Conservation (phyloP, 495 filamentous ascomycete species). For the Evernia prunastri region DNA sequence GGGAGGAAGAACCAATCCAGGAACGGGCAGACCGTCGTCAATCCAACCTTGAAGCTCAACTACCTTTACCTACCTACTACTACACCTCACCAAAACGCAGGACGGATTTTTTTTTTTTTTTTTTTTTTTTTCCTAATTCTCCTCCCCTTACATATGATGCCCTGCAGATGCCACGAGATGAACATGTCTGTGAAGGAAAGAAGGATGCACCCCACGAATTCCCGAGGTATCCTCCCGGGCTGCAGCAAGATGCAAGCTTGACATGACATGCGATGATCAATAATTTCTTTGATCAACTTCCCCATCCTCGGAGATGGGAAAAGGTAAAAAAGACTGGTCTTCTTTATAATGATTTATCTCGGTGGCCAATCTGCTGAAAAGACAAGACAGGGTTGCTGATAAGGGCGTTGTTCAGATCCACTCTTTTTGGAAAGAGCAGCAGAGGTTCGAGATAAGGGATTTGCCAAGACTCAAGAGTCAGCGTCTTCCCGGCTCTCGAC, state of each 20-base stretch:
- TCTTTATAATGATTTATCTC: not conserved
- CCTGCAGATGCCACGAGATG: not conserved
- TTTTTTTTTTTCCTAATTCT: no score
- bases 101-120: not conserved
- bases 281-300: not conserved
- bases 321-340: no score
- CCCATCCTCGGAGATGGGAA: conserved; percentile 17
- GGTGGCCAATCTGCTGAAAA: not conserved
- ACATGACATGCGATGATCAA: no score
- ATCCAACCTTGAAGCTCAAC: not conserved
- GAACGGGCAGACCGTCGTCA: not conserved
- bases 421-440: not conserved
- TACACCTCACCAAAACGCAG: not conserved
- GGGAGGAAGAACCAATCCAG: not conserved
- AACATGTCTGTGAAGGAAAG: not conserved
- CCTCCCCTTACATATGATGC: no score
- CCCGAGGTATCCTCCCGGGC: not conserved
- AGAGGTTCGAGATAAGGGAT: conserved; percentile 12
- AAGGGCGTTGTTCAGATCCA: conserved; percentile 4
- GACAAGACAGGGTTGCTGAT: conserved; percentile 16
- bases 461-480: not conserved
- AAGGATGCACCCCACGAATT: not conserved
- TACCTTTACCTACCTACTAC: not conserved
- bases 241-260: not conserved
- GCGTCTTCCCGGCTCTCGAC: no score